These are phyloP conservation scores for Monotropa hypopitys DNA, from an alignment of 179 eudicot genomes.

Conservation along the genomic window DNA sequence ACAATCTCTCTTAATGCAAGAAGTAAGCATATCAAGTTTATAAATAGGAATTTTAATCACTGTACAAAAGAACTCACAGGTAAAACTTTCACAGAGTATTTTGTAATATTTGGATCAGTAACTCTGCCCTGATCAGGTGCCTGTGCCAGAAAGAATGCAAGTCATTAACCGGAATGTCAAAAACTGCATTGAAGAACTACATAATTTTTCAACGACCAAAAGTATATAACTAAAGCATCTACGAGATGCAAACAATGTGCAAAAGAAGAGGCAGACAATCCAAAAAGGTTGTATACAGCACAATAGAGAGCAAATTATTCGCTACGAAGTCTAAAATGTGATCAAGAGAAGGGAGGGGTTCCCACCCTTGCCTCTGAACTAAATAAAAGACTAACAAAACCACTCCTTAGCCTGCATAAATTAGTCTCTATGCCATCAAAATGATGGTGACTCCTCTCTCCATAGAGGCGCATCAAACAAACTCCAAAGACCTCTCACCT, in stretches of 20 bases:
- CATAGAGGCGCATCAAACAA: background rate
- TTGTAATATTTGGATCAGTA: constrained; percentile 73
- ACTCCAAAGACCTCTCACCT: background rate
- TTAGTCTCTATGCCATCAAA: background rate
- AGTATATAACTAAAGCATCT: background rate
- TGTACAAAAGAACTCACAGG: constrained; percentile 45
- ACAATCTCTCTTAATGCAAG: background rate
- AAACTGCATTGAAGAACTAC: background rate
- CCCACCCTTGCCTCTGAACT: background rate
- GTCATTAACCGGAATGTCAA: background rate
- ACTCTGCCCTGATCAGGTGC: constrained; percentile 55
- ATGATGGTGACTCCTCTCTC: background rate
- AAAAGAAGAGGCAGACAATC: background rate
- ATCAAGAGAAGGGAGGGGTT: background rate
- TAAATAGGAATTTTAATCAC: too few species aligned
- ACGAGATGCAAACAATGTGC: background rate
- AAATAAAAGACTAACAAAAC: background rate
- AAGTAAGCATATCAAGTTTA: background rate
- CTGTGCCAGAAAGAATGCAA: constrained; percentile 25
- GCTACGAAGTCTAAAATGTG: background rate
- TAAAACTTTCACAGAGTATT: constrained; percentile 79
- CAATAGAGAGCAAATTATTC: background rate
- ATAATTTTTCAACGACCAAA: background rate
- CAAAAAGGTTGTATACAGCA: background rate
- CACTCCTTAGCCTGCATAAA: background rate